phyloP scores from a whole-genome alignment of 495 filamentous ascomycete species.

The Neurospora sp. region DNA sequence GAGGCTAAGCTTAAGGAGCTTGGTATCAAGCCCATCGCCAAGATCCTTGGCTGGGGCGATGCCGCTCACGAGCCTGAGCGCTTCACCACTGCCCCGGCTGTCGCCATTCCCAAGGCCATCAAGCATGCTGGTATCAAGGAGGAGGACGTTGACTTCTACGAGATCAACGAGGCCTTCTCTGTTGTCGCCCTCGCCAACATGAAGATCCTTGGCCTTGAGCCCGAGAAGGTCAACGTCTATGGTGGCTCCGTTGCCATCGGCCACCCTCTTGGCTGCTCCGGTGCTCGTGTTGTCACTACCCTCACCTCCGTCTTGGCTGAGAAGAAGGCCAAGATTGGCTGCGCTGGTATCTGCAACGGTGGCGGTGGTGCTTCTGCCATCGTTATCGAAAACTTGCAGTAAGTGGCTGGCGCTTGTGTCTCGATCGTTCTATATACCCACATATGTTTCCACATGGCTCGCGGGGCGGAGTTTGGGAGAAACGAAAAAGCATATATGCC shows the following conservation, averaged over 20 bases:
- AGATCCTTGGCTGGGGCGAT: conserved; percentile 94
- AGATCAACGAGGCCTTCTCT: conserved; percentile 98
- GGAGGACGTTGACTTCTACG: conserved; percentile 77
- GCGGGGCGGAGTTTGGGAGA: neutral
- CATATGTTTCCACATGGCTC: neutral
- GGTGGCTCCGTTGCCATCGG: conserved; percentile 94
- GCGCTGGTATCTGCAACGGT: conserved; percentile 94
- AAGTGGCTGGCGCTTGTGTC: conserved; percentile 16
- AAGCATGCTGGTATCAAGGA: conserved; percentile 75
- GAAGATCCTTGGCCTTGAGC: conserved; percentile 68
- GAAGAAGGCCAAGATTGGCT: conserved; percentile 86
- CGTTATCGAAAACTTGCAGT: conserved; percentile 65
- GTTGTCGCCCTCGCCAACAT: conserved; percentile 94
- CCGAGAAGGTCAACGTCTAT: conserved; percentile 89
- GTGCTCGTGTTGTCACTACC: conserved; percentile 88
- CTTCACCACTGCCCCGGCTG: conserved; percentile 91
- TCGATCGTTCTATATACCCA: neutral
- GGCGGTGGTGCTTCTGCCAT: conserved; percentile 89
- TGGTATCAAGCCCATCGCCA: conserved; percentile 79
- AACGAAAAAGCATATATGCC: neutral
- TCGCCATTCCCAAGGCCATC: conserved; percentile 93
- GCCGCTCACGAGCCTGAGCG: conserved; percentile 81
- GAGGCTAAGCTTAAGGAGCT: conserved; percentile 83
- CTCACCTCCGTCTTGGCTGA: conserved; percentile 80
- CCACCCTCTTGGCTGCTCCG: conserved; percentile 87